phyloP scores from a whole-genome alignment of 352 stramenopile genomes.

The Phytophthora quininea region DNA sequence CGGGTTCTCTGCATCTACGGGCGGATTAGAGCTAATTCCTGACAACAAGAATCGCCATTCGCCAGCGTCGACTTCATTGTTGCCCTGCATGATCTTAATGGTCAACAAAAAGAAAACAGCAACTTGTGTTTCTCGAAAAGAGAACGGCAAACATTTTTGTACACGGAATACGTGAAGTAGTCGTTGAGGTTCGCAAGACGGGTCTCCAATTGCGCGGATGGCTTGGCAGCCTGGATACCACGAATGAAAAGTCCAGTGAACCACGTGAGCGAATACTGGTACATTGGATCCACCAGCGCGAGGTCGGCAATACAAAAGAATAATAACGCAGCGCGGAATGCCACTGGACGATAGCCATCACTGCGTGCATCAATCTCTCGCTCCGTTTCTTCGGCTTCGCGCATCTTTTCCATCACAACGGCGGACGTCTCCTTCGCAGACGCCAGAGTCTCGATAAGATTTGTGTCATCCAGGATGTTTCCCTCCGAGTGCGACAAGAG shows the following conservation, averaged over 20 bases:
- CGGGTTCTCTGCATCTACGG: conserved; percentile 31
- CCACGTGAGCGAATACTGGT: conserved; percentile 94
- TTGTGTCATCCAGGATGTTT: conserved; percentile 93
- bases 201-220: conserved; percentile 67
- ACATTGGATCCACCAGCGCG: conserved; percentile 89
- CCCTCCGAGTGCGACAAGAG: conserved; percentile 91
- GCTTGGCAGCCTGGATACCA: conserved; percentile 82
- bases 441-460: conserved; percentile 91
- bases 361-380: conserved; percentile 90
- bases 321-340: conserved; percentile 86
- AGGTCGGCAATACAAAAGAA: conserved; percentile 94
- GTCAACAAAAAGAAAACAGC: conserved; percentile 92
- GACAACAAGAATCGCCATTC: conserved; percentile 93
- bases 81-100: conserved; percentile 90
- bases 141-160: conserved; percentile 93
- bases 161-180: conserved; percentile 94
- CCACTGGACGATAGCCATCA: conserved; percentile 87
- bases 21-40: conserved; percentile 53
- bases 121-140: conserved; percentile 96
- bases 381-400: conserved; percentile 90
- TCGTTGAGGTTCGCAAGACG: conserved; percentile 91
- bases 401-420: conserved; percentile 90
- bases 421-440: conserved; percentile 82
- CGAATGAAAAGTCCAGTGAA: conserved; percentile 93
- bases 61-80: conserved; percentile 73